Conservation (phyloP, 78 protist genomes). For the Dictyostelium brefeldianum region DNA sequence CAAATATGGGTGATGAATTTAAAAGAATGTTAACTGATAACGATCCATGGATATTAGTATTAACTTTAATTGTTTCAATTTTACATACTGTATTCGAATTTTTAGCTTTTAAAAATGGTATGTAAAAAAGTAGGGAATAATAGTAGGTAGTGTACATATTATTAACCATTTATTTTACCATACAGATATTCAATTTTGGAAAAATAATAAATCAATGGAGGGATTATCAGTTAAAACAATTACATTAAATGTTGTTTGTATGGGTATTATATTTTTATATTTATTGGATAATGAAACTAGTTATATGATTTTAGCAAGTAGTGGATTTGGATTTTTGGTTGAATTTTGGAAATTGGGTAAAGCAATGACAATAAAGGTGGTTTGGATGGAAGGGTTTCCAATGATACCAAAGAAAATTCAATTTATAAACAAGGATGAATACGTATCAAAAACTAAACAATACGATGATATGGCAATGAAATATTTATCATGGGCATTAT, state of each 20-base stretch:
- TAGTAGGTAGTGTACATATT: no score
- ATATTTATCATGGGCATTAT: constrained; percentile 84
- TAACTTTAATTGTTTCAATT: constrained; percentile 91
- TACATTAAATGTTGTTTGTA: constrained; percentile 32
- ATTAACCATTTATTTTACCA: no score
- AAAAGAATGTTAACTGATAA: constrained; percentile 92
- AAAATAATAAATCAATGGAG: constrained; percentile 86
- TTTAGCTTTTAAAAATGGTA: constrained; percentile 98
- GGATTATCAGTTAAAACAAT: constrained; percentile 95
- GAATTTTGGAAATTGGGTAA: constrained; percentile 96
- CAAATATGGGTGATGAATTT: constrained; percentile 72
- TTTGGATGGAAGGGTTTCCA: constrained; percentile 16
- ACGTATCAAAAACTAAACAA: constrained; percentile 82
- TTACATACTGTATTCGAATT: constrained; percentile 96
- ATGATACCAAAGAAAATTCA: not conserved
- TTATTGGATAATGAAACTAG: constrained; percentile 95
- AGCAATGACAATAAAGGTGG: constrained; percentile 75
- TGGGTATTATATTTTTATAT: constrained; percentile 94
- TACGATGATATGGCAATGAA: constrained; percentile 92
- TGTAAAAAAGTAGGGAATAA: not conserved
- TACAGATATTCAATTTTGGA: constrained; percentile 96
- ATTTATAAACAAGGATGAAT: constrained; percentile 45
- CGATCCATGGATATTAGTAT: constrained; percentile 90
- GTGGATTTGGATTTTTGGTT: constrained; percentile 88
- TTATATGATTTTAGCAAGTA: constrained; percentile 83